Conservation (phyloP, 1,284 basidiomycete species). For the Fomes fomentarius region DNA sequence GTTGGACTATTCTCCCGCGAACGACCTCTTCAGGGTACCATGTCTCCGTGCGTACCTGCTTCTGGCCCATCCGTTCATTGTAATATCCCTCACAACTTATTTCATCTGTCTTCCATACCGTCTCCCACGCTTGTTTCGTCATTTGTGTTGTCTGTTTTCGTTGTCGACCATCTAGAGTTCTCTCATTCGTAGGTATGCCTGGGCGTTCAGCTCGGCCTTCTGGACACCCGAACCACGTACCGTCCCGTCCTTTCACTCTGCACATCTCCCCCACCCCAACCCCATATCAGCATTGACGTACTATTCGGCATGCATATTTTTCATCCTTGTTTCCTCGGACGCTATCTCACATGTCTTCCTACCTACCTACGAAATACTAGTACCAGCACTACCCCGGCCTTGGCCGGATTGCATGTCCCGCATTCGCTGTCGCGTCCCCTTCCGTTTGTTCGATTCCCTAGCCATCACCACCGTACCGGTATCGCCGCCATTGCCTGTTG, state of each 20-base stretch:
- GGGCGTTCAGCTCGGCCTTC: background rate
- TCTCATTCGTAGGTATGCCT: background rate
- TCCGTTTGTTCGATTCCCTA: too few relatives aligned
- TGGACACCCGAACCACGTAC: background rate
- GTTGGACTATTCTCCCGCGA: background rate
- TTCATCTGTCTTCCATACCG: background rate
- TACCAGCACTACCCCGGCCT: too few relatives aligned
- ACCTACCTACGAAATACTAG: too few relatives aligned
- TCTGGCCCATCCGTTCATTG: too few relatives aligned
- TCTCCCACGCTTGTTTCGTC: background rate
- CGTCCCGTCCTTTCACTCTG: background rate
- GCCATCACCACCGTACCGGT: too few relatives aligned
- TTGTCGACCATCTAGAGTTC: background rate
- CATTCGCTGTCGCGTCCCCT: too few relatives aligned
- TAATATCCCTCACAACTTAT: background rate
- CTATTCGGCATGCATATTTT: background rate
- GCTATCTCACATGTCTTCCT: background rate
- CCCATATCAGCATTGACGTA: background rate
- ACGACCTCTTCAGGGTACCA: background rate
- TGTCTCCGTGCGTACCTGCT: background rate
- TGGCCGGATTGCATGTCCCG: too few relatives aligned
- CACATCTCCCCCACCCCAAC: background rate
- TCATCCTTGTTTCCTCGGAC: background rate
- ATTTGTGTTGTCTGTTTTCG: background rate
- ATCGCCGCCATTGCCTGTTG: too few relatives aligned